A percentile compares a stretch with the other conserved stretches of the same genome.
Conservation (phyloP, 202 grass and related monocot genomes). For the Zizania palustris region DNA sequence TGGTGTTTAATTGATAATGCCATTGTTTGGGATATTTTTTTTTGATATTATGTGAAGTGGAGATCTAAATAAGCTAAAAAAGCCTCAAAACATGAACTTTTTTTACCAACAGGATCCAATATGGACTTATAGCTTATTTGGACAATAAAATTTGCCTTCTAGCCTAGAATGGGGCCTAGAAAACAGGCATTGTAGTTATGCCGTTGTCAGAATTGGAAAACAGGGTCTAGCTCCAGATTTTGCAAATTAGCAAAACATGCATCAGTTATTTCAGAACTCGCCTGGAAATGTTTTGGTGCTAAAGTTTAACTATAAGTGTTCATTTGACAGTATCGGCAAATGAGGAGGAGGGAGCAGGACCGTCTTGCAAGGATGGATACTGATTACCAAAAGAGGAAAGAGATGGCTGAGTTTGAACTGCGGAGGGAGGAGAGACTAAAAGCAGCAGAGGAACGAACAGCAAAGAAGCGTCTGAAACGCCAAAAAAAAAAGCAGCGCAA, state of each 20-base stretch:
- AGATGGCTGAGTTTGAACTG: slow-evolving; percentile 71
- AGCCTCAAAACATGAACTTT: no score
- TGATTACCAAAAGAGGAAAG: slow-evolving; percentile 79
- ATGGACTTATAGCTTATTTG: no score
- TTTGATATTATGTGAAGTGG: no score
- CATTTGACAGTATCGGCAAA: slow-evolving; percentile 85
- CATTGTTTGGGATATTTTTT: no score
- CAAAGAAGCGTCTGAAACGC: slow-evolving; percentile 81
- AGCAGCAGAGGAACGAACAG: slow-evolving; percentile 74
- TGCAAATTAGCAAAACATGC: not conserved
- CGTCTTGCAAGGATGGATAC: slow-evolving; percentile 67
- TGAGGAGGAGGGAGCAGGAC: slow-evolving; percentile 93
- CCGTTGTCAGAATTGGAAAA: no score
- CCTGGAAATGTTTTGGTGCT: not conserved
- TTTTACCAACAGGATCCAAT: no score
- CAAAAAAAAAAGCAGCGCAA: slow-evolving; percentile 77
- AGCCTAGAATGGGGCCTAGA: no score
- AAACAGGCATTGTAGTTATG: no score
- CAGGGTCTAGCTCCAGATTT: slow-evolving; percentile 2
- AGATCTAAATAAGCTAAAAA: no score
- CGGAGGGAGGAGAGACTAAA: slow-evolving; percentile 86
- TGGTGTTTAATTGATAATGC: no score
- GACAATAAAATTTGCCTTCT: no score
- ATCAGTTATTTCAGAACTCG: slow-evolving; percentile 1
- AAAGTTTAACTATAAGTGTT: slow-evolving; percentile 4